Percentiles rank a stretch among this genome's conserved stretches.
Evolutionary conservation across 1,284 basidiomycete species (phyloP).

Genomic region (Apiotrichum akiyoshidainum): DNA sequence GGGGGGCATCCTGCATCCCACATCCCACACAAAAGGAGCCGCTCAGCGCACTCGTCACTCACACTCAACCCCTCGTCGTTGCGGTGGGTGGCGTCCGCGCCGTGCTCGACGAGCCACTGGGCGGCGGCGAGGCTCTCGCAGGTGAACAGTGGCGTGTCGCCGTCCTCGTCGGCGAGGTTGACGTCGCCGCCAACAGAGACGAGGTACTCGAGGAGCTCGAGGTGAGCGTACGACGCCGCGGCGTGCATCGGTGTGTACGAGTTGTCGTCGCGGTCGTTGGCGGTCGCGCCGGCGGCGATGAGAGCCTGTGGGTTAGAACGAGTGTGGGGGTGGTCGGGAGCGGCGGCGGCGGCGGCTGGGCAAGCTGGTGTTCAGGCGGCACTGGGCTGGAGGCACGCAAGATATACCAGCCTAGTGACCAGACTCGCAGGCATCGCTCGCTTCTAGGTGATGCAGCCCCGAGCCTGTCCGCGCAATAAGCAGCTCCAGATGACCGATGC

Average conservation of each 20-base stretch:
- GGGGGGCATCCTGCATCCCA: too few species aligned
- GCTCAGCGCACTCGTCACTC: conserved; percentile 50
- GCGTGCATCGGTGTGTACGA: conserved; percentile 94
- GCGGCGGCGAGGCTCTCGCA: conserved; percentile 78
- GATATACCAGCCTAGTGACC: too few species aligned
- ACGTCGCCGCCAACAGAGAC: conserved; percentile 77
- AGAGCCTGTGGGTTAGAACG: conserved; percentile 5
- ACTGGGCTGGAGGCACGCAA: too few species aligned
- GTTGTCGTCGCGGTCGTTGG: conserved; percentile 70
- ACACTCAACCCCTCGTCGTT: conserved; percentile 77
- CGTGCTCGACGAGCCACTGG: conserved; percentile 70
- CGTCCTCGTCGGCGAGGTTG: conserved; percentile 78
- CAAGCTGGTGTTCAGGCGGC: too few species aligned
- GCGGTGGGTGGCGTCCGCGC: conserved; percentile 62
- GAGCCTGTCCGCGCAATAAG: too few species aligned
- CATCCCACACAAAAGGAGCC: too few species aligned
- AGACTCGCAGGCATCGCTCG: too few species aligned
- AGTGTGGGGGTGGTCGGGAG: too few species aligned
- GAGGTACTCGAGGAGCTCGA: conserved; percentile 72
- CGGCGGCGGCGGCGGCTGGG: too few species aligned
- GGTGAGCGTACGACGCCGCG: conserved; percentile 85
- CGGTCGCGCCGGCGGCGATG: conserved; percentile 65
- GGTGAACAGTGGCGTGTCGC: conserved; percentile 87
- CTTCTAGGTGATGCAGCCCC: too few species aligned
- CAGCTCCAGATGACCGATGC: too few species aligned